Evolutionary conservation across 1,139 yeast genomes (phyloP), one percentile per base, ranked within the genome.

Genomic region (Kluyveromyces sp.): DNA sequence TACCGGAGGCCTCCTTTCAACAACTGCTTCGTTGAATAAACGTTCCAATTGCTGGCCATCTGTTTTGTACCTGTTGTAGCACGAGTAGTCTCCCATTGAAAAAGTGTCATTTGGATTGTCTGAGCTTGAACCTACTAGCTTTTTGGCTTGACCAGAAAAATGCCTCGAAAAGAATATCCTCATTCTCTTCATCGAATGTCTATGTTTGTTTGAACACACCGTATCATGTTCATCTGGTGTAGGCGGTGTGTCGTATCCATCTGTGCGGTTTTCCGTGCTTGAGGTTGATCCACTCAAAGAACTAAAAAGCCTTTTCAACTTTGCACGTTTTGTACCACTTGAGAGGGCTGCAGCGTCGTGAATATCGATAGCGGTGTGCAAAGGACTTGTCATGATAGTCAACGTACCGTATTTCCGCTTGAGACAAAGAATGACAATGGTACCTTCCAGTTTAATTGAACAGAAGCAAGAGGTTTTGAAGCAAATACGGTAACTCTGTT

Each of bases 321-420:
- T 29, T 4, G 41, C 22, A 11, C 41, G 31, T 38, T 38, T 38
- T 18, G 41, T 38, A 20, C 41, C 41, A 38, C 35, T 38, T 6
- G 38, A 20, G 13, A 26, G 30, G 12, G 16, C 30, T 11, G 22
- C 15, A 11, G 13, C 8, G 15, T 38, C 41, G 13, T 38, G 35
- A 6, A 29, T 18, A 6, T 19, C 36, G 2, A 38, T 16, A 3
- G 22, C 17, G 12, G 19, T 32, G 20, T 18, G 36, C 15, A 38
- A 31, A 3, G 41, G 32, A 15, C 30, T 35, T 7, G 31, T 18
- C 31, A 20, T 35, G 6, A 35, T 34, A 7, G 7, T 30, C 6
- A n/a, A n/a, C 8, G 8, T 22, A 6, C 26, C 9, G 26, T 22
- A 22, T 6, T 22, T 6, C 9, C 9, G 26, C 8, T 6, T 22